A percentile compares a stretch with the other conserved stretches of the same genome.
These are phyloP conservation scores for Podospora pseudocomata DNA, from an alignment of 495 filamentous ascomycete species.

Conservation along the genomic window DNA sequence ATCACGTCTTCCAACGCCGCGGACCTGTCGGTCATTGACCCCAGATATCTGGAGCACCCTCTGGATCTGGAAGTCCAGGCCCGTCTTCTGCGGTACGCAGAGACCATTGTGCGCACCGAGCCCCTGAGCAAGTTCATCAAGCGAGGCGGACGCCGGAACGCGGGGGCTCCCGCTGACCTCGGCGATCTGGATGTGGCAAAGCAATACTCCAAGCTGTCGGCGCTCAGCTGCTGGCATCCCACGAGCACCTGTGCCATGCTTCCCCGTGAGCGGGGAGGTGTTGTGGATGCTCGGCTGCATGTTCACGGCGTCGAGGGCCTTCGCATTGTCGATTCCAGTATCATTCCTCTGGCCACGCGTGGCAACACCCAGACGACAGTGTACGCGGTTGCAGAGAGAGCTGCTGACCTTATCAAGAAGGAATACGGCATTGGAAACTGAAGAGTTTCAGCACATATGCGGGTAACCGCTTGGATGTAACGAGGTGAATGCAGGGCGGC, in stretches of 20 bases:
- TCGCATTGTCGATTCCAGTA: conserved; percentile 9
- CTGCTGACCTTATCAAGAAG: neutral
- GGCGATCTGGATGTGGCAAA: neutral
- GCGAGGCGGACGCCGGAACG: neutral
- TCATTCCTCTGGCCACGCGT: conserved; percentile 7
- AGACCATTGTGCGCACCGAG: conserved; percentile 4
- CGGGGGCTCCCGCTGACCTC: conserved; percentile 1
- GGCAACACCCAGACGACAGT: conserved; percentile 3
- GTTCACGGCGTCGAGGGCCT: conserved; percentile 7
- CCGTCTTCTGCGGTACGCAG: conserved; percentile 5
- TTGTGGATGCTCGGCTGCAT: conserved; percentile 4
- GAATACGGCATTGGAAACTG: conserved; percentile 1
- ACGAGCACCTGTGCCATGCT: conserved; percentile 14
- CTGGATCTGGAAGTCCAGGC: conserved; percentile 12
- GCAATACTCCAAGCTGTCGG: neutral
- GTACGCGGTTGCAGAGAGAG: conserved; percentile 2
- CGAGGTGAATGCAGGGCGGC: neutral
- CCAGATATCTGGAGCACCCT: conserved; percentile 7
- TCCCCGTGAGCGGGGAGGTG: neutral
- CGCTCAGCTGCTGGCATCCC: conserved; percentile 11
- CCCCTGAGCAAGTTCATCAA: conserved; percentile 5
- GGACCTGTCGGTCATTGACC: conserved; percentile 1
- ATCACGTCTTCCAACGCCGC: conserved; percentile 3
- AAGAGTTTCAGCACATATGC: neutral
- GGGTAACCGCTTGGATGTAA: neutral